phyloP scores from a whole-genome alignment of 257 asterid species.

The Nicotiana knightiana region DNA sequence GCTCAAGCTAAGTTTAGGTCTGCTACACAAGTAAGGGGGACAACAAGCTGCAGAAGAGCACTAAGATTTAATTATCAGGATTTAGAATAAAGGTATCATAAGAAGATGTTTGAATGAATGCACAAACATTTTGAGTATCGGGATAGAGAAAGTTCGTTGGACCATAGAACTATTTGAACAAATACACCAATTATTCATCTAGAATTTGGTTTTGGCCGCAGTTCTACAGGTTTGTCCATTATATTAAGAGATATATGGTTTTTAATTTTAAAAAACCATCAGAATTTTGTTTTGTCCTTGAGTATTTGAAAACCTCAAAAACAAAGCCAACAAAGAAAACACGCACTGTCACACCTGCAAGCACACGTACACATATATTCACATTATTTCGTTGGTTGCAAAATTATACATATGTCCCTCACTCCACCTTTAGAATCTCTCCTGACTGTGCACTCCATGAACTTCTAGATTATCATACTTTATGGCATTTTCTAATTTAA shows the following conservation, averaged over 20 bases:
- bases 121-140: background rate
- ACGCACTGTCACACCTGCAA: too few species aligned
- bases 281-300: background rate
- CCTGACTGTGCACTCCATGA: background rate
- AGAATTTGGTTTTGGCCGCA: background rate
- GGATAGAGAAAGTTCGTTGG: background rate
- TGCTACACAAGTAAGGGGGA: background rate
- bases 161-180: background rate
- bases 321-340: background rate
- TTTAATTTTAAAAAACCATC: background rate
- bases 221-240: background rate
- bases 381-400: background rate
- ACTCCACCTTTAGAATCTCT: background rate
- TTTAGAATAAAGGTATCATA: background rate
- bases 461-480: background rate
- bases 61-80: background rate
- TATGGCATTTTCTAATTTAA: background rate
- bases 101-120: background rate
- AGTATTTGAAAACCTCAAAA: background rate
- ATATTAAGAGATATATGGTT: background rate
- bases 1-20: background rate
- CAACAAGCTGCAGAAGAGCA: background rate
- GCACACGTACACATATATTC: background rate
- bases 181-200: background rate
- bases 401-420: background rate